These are phyloP conservation scores for Luvunga scandens DNA, from an alignment of 345 rosid genomes.

Conservation along the genomic window DNA sequence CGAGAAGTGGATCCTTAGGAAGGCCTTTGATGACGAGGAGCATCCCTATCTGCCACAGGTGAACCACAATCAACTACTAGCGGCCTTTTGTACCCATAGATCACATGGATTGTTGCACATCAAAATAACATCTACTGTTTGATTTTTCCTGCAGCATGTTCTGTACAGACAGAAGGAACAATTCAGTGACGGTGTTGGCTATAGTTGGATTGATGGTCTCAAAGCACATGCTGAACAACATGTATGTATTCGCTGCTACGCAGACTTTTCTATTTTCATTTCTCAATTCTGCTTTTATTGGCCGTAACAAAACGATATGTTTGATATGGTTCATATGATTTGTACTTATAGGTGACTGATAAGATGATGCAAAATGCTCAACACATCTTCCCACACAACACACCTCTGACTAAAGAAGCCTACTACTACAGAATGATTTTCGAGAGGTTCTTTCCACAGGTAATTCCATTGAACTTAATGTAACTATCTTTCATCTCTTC, in stretches of 20 bases:
- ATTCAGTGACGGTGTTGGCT: constrained; percentile 96
- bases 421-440: constrained; percentile 87
- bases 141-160: constrained; percentile 55
- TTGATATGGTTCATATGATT: background rate
- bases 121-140: constrained; percentile 21
- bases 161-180: constrained; percentile 96
- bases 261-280: background rate
- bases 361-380: constrained; percentile 79
- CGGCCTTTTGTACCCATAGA: background rate
- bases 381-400: constrained; percentile 72
- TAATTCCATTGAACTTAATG: background rate
- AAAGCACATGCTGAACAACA: constrained; percentile 73
- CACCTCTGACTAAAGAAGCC: constrained; percentile 84
- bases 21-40: constrained; percentile 83
- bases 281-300: background rate
- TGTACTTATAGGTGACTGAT: constrained; percentile 56
- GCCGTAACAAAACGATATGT: background rate
- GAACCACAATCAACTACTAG: background rate
- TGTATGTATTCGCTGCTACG: constrained; percentile 27
- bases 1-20: constrained; percentile 87
- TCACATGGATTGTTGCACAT: background rate
- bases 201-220: constrained; percentile 97
- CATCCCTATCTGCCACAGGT: constrained; percentile 89
- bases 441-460: constrained; percentile 95
- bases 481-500: background rate